Conservation (phyloP, 2,329 filamentous ascomycete genomes). For the Sphaceloma murrayae region DNA sequence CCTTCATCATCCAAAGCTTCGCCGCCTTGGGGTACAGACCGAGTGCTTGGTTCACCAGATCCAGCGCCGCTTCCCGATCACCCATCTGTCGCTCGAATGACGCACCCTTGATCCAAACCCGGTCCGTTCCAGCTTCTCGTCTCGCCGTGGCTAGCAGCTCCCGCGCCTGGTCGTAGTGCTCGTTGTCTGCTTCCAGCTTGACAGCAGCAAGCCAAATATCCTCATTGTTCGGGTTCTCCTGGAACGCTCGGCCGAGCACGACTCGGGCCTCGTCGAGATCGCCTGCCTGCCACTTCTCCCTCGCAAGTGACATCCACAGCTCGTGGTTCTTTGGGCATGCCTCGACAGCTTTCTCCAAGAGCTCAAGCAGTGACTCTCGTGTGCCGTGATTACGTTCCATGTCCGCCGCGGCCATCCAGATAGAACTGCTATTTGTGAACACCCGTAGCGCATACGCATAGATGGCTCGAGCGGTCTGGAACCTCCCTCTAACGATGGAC, state of each 20-base stretch:
- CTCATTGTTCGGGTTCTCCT: conserved; percentile 92
- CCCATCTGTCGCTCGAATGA: conserved; percentile 82
- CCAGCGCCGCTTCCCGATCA: conserved; percentile 69
- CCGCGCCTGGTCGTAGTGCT: conserved; percentile 70
- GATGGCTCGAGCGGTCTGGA: conserved; percentile 85
- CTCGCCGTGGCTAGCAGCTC: conserved; percentile 73
- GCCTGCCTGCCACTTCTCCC: conserved; percentile 85
- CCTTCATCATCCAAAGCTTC: conserved; percentile 98
- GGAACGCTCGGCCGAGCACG: conserved; percentile 82
- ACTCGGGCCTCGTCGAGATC: conserved; percentile 77
- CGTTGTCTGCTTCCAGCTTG: conserved; percentile 87
- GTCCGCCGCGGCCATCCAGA: conserved; percentile 86
- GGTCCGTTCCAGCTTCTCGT: conserved; percentile 82
- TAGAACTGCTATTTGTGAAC: conserved; percentile 76
- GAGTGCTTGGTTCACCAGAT: conserved; percentile 77
- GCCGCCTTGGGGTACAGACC: conserved; percentile 74
- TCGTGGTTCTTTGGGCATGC: conserved; percentile 85
- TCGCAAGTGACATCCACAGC: conserved; percentile 90
- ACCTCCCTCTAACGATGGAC: conserved; percentile 70
- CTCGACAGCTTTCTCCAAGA: conserved; percentile 88
- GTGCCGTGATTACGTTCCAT: conserved; percentile 83
- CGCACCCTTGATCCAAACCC: conserved; percentile 94
- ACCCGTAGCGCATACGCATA: conserved; percentile 84
- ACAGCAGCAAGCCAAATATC: conserved; percentile 97
- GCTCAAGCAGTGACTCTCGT: conserved; percentile 69